These are phyloP conservation scores for Quercus gilva DNA, from an alignment of 306 rosid genomes.

Conservation along the genomic window DNA sequence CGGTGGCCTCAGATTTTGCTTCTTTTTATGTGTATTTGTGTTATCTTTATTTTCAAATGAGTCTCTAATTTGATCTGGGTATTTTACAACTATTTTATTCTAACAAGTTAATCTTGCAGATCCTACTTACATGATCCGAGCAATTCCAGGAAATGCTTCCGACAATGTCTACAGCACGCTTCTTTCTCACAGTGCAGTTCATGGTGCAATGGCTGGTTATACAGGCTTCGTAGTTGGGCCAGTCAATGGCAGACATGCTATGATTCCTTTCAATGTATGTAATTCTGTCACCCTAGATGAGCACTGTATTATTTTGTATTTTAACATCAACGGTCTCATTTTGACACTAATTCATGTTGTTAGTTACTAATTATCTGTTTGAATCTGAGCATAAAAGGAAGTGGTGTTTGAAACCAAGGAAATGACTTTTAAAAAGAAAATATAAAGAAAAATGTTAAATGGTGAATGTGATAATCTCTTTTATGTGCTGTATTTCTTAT, in stretches of 20 bases:
- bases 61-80: not conserved
- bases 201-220: constrained; percentile 94
- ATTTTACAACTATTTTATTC: constrained; percentile 7
- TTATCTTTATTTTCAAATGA: not conserved
- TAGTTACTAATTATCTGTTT: not conserved
- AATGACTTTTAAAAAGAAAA: not conserved
- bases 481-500: not conserved
- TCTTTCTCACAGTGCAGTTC: constrained; percentile 91
- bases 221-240: constrained; percentile 74
- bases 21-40: constrained; percentile 16
- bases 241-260: constrained; percentile 85
- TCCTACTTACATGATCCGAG: constrained; percentile 96
- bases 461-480: not conserved
- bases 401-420: not conserved
- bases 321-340: constrained; percentile 12
- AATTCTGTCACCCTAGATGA: not conserved
- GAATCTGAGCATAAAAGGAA: not conserved
- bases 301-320: constrained; percentile 11
- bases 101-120: constrained; percentile 42
- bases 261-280: constrained; percentile 77
- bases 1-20: constrained; percentile 17
- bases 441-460: not conserved
- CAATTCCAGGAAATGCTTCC: constrained; percentile 84
- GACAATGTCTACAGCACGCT: constrained; percentile 89
- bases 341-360: constrained; percentile 5